Percentiles rank a stretch among this genome's conserved stretches.
Evolutionary conservation across 306 rosid species (phyloP).

Genomic region (Herpetospermum pedunculosum): DNA sequence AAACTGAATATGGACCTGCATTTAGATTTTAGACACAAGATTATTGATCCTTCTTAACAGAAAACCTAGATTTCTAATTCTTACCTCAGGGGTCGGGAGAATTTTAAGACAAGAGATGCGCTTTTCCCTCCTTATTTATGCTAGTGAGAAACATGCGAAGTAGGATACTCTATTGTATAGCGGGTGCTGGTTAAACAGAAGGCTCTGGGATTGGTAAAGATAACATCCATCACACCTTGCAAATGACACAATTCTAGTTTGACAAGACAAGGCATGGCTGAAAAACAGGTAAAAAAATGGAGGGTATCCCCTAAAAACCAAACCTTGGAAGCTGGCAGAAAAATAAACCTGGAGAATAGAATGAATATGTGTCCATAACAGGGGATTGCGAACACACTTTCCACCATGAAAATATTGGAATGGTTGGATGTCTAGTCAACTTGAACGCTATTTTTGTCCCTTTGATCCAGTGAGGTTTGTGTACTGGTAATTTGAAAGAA

Average conservation of each 20-base stretch:
- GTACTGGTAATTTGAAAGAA: background rate
- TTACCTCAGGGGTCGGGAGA: background rate
- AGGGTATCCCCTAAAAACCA: background rate
- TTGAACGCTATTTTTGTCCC: background rate
- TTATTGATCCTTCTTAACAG: background rate
- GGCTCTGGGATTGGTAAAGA: background rate
- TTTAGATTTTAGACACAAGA: background rate
- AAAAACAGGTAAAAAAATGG: background rate
- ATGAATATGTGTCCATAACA: background rate
- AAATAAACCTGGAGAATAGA: background rate
- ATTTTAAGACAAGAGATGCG: background rate
- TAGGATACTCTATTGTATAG: background rate
- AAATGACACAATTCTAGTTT: background rate
- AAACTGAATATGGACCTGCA: background rate
- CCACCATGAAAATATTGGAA: background rate
- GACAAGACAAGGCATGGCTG: background rate
- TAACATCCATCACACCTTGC: background rate
- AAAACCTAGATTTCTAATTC: background rate
- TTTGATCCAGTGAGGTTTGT: background rate
- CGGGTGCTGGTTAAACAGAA: background rate
- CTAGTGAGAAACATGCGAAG: background rate
- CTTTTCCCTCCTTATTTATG: background rate
- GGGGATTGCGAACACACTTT: background rate
- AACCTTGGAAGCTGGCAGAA: background rate
- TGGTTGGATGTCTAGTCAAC: background rate